Evolutionary conservation across 768 basidiomycete species (phyloP), one percentile per base, ranked within the genome.

Genomic region (Daedaleopsis nitida): DNA sequence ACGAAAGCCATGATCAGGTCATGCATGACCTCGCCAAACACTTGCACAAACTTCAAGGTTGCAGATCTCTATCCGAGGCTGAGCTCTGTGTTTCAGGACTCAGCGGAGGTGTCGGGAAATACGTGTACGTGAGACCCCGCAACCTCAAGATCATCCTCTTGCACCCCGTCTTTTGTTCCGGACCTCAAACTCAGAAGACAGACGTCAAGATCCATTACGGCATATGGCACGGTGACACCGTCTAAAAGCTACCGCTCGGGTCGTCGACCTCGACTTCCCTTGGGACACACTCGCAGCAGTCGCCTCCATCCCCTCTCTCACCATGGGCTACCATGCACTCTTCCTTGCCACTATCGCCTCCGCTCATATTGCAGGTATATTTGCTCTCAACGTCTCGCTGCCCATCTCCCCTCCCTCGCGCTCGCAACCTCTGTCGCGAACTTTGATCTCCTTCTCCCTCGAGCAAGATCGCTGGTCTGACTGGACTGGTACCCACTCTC

Each of bases 401-500:
- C 76, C 82, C 10, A 62, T 79, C 42, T 57, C 65, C 11, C 66
- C 77, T 19, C 80, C 81, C 1, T 57, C 66, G 5, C 63, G 51
- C 44, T 76, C 83, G 4, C 68, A 74, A 10, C 58, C 59, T 1
- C 71, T 87, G 1, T 72, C 75, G 9, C 77, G 78, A 8, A 81
- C 81, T 12, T 72, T 87, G 13, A 65, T 89, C 27, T 86, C 85
- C 0, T 81, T 89, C 64, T 89, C 87, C 34, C 81, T 89, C 55
- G 89, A 89, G 66, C 83, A 87, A 70, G 88, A 90, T 64, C 76
- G 84, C 35, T 89, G 87, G 87, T 75, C 78, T 11, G 87, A 88
- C 62, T 91, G 88, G 88, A 74, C 74, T 12, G 88, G 89, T 1
- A 77, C 76, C 11, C 59, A 66, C 7, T 72, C 78, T 3, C 76